Conservation (phyloP, 495 filamentous ascomycete species). For the Lophiotrema nucula region DNA sequence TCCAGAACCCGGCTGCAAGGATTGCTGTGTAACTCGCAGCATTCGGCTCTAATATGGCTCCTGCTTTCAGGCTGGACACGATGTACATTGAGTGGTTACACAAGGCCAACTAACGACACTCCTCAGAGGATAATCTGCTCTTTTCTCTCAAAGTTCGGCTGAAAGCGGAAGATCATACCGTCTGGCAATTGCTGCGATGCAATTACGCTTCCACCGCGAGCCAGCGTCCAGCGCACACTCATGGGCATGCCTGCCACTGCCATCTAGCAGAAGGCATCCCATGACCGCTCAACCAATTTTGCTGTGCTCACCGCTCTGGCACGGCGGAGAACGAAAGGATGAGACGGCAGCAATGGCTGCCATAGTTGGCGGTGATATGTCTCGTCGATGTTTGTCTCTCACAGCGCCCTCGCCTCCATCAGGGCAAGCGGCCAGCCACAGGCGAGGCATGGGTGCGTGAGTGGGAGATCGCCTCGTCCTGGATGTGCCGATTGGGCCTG, state of each 20-base stretch:
- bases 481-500: slow-evolving; percentile 3
- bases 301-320: too few species aligned
- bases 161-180: slow-evolving; percentile 26
- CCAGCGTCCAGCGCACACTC: background rate
- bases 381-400: too few species aligned
- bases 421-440: too few species aligned
- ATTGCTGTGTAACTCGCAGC: slow-evolving; percentile 4
- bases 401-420: too few species aligned
- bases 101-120: slow-evolving; percentile 3
- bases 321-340: too few species aligned
- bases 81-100: slow-evolving; percentile 11
- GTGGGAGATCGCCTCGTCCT: too few species aligned
- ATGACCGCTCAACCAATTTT: too few species aligned
- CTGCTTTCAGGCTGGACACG: slow-evolving; percentile 25
- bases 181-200: background rate
- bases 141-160: slow-evolving; percentile 15
- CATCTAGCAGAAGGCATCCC: too few species aligned
- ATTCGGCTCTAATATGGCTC: slow-evolving; percentile 12
- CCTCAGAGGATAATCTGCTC: slow-evolving; percentile 13
- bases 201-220: slow-evolving; percentile 1
- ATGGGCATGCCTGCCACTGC: background rate
- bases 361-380: too few species aligned
- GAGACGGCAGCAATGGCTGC: too few species aligned
- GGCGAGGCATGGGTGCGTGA: background rate
- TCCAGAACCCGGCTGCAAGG: slow-evolving; percentile 1